These are phyloP conservation scores for Diaporthe helianthi DNA, from an alignment of 2,329 filamentous ascomycete genomes.

Conservation along the genomic window DNA sequence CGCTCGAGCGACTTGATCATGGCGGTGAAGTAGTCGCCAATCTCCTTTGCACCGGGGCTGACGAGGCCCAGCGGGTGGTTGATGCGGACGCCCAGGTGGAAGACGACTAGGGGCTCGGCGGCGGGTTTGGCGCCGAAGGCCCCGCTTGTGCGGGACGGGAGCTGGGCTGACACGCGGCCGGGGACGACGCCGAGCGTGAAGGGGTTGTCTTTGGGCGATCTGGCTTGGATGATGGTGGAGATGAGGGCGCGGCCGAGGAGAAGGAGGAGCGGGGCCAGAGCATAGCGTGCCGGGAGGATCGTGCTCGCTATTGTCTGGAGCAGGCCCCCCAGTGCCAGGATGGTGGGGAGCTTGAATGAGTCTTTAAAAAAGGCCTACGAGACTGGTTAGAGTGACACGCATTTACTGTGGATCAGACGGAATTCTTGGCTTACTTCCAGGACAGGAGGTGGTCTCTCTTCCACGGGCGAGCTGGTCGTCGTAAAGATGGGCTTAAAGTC, in stretches of 20 bases:
- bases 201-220: slow-evolving; percentile 19
- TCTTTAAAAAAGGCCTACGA: slow-evolving; percentile 32
- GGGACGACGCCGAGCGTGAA: slow-evolving; percentile 28
- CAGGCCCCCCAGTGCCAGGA: slow-evolving; percentile 33
- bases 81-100: slow-evolving; percentile 53
- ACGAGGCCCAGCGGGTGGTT: slow-evolving; percentile 59
- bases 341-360: slow-evolving; percentile 28
- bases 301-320: slow-evolving; percentile 16
- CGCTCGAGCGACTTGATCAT: slow-evolving; percentile 48
- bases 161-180: slow-evolving; percentile 30
- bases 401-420: background rate
- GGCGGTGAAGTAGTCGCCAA: slow-evolving; percentile 46
- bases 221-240: slow-evolving; percentile 15
- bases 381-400: background rate
- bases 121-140: slow-evolving; percentile 37
- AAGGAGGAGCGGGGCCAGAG: slow-evolving; percentile 25
- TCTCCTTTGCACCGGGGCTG: slow-evolving; percentile 50
- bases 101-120: slow-evolving; percentile 47
- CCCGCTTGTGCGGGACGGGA: slow-evolving; percentile 13
- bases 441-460: background rate
- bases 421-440: background rate
- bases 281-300: slow-evolving; percentile 26
- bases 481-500: slow-evolving; percentile 27
- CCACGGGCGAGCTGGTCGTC: slow-evolving; percentile 8
- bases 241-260: slow-evolving; percentile 27